A percentile compares a stretch with the other conserved stretches of the same genome.
These are phyloP conservation scores for Dactylonectria estremocensis DNA, from an alignment of 2,329 filamentous ascomycete species.

Conservation along the genomic window DNA sequence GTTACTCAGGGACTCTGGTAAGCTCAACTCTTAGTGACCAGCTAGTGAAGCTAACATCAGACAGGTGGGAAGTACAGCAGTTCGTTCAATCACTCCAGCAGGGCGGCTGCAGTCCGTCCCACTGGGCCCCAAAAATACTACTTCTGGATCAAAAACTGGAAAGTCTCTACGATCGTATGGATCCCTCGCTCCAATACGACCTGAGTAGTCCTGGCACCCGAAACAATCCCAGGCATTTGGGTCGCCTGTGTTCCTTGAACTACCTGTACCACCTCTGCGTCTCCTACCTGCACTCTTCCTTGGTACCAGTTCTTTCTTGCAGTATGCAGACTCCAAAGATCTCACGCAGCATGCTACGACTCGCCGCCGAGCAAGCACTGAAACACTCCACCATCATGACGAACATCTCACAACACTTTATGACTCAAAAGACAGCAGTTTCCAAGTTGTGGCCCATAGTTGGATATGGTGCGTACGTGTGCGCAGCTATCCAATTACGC, in stretches of 20 bases:
- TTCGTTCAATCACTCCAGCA: not conserved
- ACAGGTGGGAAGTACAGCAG: conserved; percentile 4
- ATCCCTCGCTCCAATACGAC: not conserved
- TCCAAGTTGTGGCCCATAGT: conserved; percentile 1
- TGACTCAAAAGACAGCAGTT: not conserved
- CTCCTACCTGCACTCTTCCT: not conserved
- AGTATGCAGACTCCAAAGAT: not conserved
- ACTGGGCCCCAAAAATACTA: not conserved
- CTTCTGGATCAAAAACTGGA: not conserved
- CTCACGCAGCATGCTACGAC: not conserved
- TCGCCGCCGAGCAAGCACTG: conserved; percentile 2
- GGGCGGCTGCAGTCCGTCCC: not conserved
- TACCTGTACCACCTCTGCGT: conserved; percentile 5
- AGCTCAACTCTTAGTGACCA: not conserved
- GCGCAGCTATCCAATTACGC: not conserved
- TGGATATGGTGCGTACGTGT: conserved; percentile 4
- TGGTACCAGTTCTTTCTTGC: not conserved
- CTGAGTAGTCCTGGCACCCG: not conserved
- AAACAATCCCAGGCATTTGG: not conserved
- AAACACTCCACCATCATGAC: conserved; percentile 2
- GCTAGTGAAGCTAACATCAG: not conserved
- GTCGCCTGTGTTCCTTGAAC: not conserved
- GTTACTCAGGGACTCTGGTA: conserved; percentile 1
- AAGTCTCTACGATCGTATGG: not conserved
- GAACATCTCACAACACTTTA: not conserved